Conservation (phyloP, 495 filamentous ascomycete genomes). For the Viridothelium virens region DNA sequence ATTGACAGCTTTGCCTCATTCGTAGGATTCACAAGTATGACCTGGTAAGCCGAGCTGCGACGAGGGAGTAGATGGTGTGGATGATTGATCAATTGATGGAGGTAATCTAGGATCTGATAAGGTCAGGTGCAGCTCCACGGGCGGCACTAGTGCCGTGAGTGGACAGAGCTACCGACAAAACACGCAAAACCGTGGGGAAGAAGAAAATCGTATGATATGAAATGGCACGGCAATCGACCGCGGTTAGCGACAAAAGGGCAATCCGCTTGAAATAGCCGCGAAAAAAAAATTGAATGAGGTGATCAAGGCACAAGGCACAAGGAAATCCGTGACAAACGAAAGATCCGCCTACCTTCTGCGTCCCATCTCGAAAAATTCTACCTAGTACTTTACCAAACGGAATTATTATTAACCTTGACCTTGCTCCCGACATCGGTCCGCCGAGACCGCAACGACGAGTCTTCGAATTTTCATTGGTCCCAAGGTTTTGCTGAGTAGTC, state of each 20-base stretch:
- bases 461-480: background rate
- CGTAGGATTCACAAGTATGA: background rate
- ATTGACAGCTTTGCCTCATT: background rate
- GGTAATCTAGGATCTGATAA: constrained; percentile 10
- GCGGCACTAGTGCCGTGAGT: background rate
- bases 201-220: background rate
- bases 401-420: background rate
- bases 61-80: background rate
- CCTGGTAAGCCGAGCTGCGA: background rate
- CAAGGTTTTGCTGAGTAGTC: background rate
- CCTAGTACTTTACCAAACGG: background rate
- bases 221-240: background rate
- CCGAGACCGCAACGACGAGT: background rate
- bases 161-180: background rate
- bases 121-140: background rate
- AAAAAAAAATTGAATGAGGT: background rate
- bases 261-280: background rate
- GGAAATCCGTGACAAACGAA: background rate
- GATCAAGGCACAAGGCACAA: background rate
- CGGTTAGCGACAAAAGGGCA: background rate
- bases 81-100: constrained; percentile 8
- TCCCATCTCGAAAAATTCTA: background rate
- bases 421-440: constrained; percentile 2
- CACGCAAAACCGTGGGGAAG: background rate
- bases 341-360: background rate